These are phyloP conservation scores for Babesia ovata DNA, from an alignment of 169 alveolate species.

Conservation along the genomic window DNA sequence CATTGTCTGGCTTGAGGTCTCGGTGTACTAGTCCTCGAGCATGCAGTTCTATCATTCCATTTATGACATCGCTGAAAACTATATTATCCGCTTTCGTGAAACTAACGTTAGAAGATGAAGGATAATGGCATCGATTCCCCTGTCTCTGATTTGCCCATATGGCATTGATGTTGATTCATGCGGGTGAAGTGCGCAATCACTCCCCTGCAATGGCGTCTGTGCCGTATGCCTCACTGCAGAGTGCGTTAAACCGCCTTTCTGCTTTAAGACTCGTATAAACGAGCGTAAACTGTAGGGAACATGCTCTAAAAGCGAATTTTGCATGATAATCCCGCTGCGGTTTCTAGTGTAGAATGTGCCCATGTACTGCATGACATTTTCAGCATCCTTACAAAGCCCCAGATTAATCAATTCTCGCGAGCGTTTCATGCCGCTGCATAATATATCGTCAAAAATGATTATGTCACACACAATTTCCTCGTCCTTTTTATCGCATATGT, in stretches of 20 bases:
- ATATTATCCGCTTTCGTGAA: not conserved
- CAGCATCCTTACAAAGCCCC: constrained; percentile 64
- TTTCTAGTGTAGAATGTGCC: constrained; percentile 63
- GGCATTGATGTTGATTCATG: too few species aligned
- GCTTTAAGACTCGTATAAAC: constrained; percentile 26
- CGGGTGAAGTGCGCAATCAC: not conserved
- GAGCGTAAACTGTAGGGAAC: constrained; percentile 49
- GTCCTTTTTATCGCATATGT: constrained; percentile 59
- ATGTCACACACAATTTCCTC: constrained; percentile 36
- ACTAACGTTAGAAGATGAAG: not conserved
- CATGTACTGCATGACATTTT: constrained; percentile 43
- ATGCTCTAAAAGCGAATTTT: constrained; percentile 53
- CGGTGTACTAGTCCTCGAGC: constrained; percentile 73
- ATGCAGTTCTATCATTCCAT: constrained; percentile 71
- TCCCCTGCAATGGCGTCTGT: not conserved
- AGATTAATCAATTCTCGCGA: constrained; percentile 60
- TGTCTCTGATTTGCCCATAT: too few species aligned
- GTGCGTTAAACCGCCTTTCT: not conserved
- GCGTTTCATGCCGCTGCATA: constrained; percentile 51
- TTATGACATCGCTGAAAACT: constrained; percentile 63
- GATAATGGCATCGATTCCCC: not conserved
- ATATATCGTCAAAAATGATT: not conserved
- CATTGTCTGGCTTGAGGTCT: constrained; percentile 78
- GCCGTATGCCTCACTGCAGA: not conserved
- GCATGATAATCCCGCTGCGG: constrained; percentile 45